Evolutionary conservation across 192 early-diverging fungal genomes (phyloP).

Genomic region (Backusella luteola): DNA sequence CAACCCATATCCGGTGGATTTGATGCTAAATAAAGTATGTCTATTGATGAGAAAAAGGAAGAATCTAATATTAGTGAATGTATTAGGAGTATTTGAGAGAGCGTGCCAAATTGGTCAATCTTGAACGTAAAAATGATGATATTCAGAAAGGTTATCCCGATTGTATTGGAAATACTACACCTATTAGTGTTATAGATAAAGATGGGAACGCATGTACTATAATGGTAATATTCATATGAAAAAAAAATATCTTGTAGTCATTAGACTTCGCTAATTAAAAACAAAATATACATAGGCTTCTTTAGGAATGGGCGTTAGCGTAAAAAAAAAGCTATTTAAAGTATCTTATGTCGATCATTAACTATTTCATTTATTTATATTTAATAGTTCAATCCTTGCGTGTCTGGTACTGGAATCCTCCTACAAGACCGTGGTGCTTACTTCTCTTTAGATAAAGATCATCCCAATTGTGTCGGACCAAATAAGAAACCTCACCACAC

Average conservation of each 20-base stretch:
- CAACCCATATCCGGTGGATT: constrained; percentile 44
- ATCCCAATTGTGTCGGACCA: constrained; percentile 66
- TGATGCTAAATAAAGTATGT: constrained; percentile 48
- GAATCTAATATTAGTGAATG: not conserved
- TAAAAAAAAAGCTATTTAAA: too few relatives aligned
- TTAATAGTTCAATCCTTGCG: constrained; percentile 5
- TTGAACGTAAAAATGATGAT: constrained; percentile 41
- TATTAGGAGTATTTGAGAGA: constrained; percentile 47
- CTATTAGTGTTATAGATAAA: constrained; percentile 67
- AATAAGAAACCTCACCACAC: constrained; percentile 77
- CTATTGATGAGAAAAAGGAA: not conserved
- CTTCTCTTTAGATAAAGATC: constrained; percentile 56
- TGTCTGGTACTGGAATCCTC: constrained; percentile 54
- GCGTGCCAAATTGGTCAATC: constrained; percentile 56
- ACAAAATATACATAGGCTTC: too few relatives aligned
- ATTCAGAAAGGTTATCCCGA: constrained; percentile 54
- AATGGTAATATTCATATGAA: constrained; percentile 40
- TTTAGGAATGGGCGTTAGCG: too few relatives aligned
- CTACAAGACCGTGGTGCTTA: constrained; percentile 69
- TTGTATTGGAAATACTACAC: constrained; percentile 65
- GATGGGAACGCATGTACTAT: constrained; percentile 81
- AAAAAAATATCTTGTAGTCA: too few relatives aligned
- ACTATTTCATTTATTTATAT: not conserved
- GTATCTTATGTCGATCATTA: too few relatives aligned
- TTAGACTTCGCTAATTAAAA: too few relatives aligned